Conservation (phyloP, 2,329 filamentous ascomycete species). For the Penicillium thymicola region DNA sequence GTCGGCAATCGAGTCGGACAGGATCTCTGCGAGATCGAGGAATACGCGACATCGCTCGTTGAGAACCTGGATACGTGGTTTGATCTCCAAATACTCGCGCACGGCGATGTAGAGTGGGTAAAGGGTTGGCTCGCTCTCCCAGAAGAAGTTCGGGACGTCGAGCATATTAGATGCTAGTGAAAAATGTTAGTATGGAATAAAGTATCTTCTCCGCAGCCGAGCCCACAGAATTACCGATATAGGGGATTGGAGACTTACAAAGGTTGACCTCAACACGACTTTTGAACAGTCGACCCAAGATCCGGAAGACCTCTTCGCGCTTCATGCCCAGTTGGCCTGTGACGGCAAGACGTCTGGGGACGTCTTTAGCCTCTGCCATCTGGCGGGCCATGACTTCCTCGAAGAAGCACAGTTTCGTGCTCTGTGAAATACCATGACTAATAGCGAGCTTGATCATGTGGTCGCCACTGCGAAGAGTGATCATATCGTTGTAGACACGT, state of each 20-base stretch:
- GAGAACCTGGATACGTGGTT: constrained; percentile 89
- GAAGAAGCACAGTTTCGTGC: constrained; percentile 93
- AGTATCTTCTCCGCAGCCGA: neutral
- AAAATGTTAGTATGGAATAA: constrained; percentile 16
- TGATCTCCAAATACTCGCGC: constrained; percentile 96
- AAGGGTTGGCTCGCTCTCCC: constrained; percentile 92
- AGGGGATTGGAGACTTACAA: constrained; percentile 59
- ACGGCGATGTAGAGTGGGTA: constrained; percentile 93
- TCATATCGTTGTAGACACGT: constrained; percentile 98
- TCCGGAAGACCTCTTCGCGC: constrained; percentile 84
- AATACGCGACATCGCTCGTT: constrained; percentile 97
- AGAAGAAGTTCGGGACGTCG: constrained; percentile 78
- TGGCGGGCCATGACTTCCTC: constrained; percentile 94
- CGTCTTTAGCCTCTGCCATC: constrained; percentile 87
- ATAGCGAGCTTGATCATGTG: constrained; percentile 99
- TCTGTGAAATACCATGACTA: constrained; percentile 94
- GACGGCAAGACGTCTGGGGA: constrained; percentile 82
- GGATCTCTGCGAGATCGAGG: constrained; percentile 89
- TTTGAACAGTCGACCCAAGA: constrained; percentile 86
- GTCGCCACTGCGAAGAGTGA: constrained; percentile 87
- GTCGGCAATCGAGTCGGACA: constrained; percentile 87
- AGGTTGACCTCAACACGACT: constrained; percentile 95
- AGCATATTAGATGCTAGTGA: constrained; percentile 82
- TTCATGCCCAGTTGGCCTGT: constrained; percentile 91
- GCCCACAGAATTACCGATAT: too few relatives aligned